These are phyloP conservation scores for Ustilago hordei DNA, from an alignment of 1,284 basidiomycete genomes.

Conservation along the genomic window DNA sequence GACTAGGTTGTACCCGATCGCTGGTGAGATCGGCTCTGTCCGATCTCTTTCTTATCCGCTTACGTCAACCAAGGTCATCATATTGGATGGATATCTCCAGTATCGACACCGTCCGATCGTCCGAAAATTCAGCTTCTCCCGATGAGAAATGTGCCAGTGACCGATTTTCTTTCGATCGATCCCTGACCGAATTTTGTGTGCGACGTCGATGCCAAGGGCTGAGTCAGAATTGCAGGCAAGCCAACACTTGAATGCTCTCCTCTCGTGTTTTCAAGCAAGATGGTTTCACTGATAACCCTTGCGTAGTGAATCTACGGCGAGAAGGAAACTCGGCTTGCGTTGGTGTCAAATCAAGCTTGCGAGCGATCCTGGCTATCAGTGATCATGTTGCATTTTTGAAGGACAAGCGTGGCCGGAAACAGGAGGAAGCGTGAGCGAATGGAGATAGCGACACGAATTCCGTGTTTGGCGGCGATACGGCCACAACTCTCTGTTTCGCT, in stretches of 20 bases:
- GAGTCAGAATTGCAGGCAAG: background rate
- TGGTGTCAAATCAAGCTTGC: too few species aligned
- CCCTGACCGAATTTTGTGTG: background rate
- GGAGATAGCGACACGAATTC: background rate
- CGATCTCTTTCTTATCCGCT: too few species aligned
- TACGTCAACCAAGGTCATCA: too few species aligned
- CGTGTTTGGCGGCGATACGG: slow-evolving; percentile 22
- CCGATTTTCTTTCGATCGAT: background rate
- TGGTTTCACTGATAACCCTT: too few species aligned
- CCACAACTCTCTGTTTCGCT: background rate
- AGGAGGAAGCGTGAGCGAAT: background rate
- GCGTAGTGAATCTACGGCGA: too few species aligned
- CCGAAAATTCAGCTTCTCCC: background rate
- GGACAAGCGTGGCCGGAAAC: background rate
- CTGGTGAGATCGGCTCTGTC: too few species aligned
- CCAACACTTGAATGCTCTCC: too few species aligned
- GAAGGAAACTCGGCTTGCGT: too few species aligned
- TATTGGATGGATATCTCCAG: too few species aligned
- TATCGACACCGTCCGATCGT: background rate
- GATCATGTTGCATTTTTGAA: background rate
- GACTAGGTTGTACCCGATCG: too few species aligned
- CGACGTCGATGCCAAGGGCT: slow-evolving; percentile 11
- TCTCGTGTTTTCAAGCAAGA: too few species aligned
- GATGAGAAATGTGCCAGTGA: background rate
- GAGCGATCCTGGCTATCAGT: too few species aligned